Conservation (phyloP, 2,329 filamentous ascomycete genomes). For the Trichophyton schoenleinii region DNA sequence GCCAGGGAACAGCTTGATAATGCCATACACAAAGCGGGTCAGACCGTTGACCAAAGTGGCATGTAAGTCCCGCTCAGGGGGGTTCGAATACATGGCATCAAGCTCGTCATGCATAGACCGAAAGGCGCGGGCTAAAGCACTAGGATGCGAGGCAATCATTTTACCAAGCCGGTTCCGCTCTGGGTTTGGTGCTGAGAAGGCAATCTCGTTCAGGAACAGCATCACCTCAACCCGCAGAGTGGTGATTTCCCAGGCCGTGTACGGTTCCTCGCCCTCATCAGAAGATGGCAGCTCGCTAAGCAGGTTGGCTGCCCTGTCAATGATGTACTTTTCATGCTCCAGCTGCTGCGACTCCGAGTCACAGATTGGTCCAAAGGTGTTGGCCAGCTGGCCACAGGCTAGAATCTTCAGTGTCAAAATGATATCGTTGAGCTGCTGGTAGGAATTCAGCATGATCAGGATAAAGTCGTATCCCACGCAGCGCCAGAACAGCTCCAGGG, state of each 20-base stretch:
- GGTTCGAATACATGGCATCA: constrained; percentile 43
- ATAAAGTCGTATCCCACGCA: constrained; percentile 45
- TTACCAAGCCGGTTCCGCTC: constrained; percentile 43
- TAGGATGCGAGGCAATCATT: constrained; percentile 55
- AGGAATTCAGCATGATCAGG: constrained; percentile 46
- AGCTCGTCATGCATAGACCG: constrained; percentile 64
- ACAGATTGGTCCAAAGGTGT: constrained; percentile 44
- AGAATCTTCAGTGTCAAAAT: constrained; percentile 43
- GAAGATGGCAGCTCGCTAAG: constrained; percentile 42
- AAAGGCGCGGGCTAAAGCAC: constrained; percentile 61
- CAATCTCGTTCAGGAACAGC: constrained; percentile 30
- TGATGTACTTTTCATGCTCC: constrained; percentile 35
- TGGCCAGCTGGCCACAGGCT: constrained; percentile 40
- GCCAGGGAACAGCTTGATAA: constrained; percentile 49
- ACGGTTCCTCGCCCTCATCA: constrained; percentile 32
- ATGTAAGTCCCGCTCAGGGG: constrained; percentile 35
- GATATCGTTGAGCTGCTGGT: constrained; percentile 46
- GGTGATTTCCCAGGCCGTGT: constrained; percentile 26
- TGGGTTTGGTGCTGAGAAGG: constrained; percentile 33
- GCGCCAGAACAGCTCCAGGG: constrained; percentile 42
- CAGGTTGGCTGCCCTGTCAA: constrained; percentile 46
- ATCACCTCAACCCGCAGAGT: constrained; percentile 35
- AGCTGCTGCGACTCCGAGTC: constrained; percentile 17
- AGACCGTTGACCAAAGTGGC: constrained; percentile 45
- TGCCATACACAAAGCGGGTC: constrained; percentile 48